phyloP scores from a whole-genome alignment of 2,329 filamentous ascomycete genomes.

The Fusarium verticillioides region DNA sequence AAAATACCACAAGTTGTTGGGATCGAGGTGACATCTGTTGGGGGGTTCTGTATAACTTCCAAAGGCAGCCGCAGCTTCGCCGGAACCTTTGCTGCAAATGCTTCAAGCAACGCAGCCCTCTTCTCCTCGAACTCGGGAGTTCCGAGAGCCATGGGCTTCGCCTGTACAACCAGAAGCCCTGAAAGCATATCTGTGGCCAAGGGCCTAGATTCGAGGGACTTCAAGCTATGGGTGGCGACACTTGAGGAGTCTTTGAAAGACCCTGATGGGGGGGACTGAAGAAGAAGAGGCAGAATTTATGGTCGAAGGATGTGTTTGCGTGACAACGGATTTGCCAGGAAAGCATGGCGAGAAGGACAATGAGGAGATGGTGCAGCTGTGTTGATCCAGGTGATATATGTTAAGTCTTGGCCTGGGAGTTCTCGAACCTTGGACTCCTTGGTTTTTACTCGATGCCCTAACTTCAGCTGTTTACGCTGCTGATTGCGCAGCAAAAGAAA shows the following conservation, averaged over 20 bases:
- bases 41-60: conserved; percentile 11
- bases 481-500: background rate
- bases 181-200: background rate
- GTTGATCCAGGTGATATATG: background rate
- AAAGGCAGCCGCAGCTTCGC: conserved; percentile 43
- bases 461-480: background rate
- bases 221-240: background rate
- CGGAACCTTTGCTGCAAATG: conserved; percentile 50
- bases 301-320: background rate
- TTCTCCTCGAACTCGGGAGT: conserved; percentile 41
- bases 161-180: conserved; percentile 30
- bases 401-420: background rate
- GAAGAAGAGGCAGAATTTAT: conserved; percentile 1
- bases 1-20: background rate
- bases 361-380: background rate
- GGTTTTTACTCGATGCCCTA: background rate
- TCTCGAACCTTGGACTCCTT: background rate
- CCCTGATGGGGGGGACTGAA: background rate
- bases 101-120: conserved; percentile 42
- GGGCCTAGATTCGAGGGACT: background rate
- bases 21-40: background rate
- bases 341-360: background rate
- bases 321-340: accelerated
- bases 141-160: conserved; percentile 28
- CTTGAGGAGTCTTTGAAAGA: background rate